Conservation (phyloP, 306 rosid species). For the Cucurbita ficifolia region DNA sequence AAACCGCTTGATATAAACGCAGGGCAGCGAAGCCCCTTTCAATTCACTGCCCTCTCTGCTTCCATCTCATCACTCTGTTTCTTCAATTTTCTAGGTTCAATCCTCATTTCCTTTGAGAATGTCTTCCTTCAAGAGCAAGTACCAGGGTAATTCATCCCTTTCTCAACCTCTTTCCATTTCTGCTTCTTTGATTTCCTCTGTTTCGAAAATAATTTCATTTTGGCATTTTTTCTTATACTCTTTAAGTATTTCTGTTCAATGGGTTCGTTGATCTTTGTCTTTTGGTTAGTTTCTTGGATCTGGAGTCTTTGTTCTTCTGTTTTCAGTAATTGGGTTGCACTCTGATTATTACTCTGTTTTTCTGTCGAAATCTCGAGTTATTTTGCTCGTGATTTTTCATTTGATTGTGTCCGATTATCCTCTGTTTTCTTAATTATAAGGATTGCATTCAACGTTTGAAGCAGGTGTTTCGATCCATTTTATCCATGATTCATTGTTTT, state of each 20-base stretch:
- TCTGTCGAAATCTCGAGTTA: no score
- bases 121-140: conserved; percentile 10
- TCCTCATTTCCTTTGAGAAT: neutral
- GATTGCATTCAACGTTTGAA: neutral
- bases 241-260: neutral
- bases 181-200: neutral
- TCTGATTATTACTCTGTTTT: neutral
- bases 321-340: neutral
- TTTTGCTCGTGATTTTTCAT: neutral
- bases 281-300: neutral
- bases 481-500: no score
- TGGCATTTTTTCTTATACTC: neutral
- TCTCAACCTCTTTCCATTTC: neutral
- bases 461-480: no score
- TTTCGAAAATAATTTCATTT: neutral
- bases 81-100: neutral
- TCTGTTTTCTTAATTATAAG: neutral
- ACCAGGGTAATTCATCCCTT: neutral
- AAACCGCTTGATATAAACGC: neutral
- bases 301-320: neutral
- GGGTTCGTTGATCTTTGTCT: neutral
- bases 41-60: neutral
- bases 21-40: neutral
- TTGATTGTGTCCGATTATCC: neutral
- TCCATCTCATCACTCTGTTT: neutral